These are phyloP conservation scores for Penicillium arizonense DNA, from an alignment of 495 filamentous ascomycete species.

Conservation along the genomic window DNA sequence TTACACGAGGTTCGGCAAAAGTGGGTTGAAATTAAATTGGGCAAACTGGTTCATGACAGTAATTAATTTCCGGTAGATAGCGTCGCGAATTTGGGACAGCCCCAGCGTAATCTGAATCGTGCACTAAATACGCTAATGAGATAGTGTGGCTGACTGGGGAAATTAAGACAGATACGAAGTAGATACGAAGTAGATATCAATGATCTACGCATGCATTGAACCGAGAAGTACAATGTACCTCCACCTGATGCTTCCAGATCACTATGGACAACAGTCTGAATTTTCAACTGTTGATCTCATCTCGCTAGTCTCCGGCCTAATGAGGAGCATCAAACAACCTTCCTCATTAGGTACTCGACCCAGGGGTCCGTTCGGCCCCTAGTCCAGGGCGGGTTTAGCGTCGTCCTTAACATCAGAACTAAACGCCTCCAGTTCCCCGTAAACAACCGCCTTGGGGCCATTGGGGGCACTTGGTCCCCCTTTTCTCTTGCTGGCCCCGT, in stretches of 20 bases:
- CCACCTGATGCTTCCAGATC: too few relatives aligned
- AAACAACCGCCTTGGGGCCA: background rate
- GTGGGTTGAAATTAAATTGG: background rate
- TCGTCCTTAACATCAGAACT: background rate
- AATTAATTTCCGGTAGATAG: background rate
- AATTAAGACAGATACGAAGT: background rate
- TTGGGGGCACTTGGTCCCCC: background rate
- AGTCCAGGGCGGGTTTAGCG: slow-evolving; percentile 1
- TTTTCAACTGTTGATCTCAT: slow-evolving; percentile 1
- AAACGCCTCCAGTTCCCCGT: background rate
- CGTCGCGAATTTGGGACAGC: background rate
- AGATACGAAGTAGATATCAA: background rate
- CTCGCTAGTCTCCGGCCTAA: slow-evolving; percentile 2
- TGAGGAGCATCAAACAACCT: slow-evolving; percentile 6
- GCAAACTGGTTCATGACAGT: slow-evolving; percentile 2
- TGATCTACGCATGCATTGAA: background rate
- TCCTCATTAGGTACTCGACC: slow-evolving; percentile 1
- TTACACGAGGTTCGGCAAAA: background rate
- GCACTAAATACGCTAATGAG: background rate
- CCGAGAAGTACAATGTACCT: too few relatives aligned
- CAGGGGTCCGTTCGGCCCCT: slow-evolving; percentile 7
- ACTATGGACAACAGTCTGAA: background rate
- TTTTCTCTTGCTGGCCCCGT: background rate
- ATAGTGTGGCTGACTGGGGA: slow-evolving; percentile 1
- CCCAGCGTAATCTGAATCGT: background rate